Conservation (phyloP, 106 monocot genomes). For the Platanthera zijinensis region DNA sequence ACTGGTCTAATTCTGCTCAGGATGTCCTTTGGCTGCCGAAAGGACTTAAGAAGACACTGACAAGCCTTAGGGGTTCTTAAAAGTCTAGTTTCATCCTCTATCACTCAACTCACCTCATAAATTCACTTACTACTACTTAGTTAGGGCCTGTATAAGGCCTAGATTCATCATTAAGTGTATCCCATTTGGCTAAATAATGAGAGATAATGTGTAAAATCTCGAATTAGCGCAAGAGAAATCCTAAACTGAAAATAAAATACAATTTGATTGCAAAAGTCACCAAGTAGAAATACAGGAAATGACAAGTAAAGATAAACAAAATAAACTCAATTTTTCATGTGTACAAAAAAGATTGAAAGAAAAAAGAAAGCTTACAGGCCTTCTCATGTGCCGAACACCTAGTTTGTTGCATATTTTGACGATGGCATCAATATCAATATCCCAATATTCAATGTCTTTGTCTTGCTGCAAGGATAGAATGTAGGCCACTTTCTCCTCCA, state of each 20-base stretch:
- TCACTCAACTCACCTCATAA: too few relatives aligned
- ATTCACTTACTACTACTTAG: too few relatives aligned
- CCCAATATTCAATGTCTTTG: constrained; percentile 86
- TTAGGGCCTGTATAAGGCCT: too few relatives aligned
- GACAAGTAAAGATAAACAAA: constrained; percentile 2
- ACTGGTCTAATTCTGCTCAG: too few relatives aligned
- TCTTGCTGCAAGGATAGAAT: constrained; percentile 89
- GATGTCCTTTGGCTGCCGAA: too few relatives aligned
- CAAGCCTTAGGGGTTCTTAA: too few relatives aligned
- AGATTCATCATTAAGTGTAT: too few relatives aligned
- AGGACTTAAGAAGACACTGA: too few relatives aligned
- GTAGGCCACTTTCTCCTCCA: constrained; percentile 61
- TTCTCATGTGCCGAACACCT: constrained; percentile 72
- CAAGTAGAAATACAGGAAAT: neutral
- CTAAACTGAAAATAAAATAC: neutral
- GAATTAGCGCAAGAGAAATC: too few relatives aligned
- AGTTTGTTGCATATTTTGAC: constrained; percentile 60
- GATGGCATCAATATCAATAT: constrained; percentile 62
- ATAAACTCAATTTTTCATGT: neutral
- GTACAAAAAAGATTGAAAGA: neutral
- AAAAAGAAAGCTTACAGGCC: constrained; percentile 41
- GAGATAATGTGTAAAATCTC: too few relatives aligned
- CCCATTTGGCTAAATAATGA: too few relatives aligned
- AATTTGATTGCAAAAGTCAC: neutral
- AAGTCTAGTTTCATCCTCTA: too few relatives aligned